Evolutionary conservation across 192 early-diverging fungal genomes (phyloP).

Genomic region (Spinellus fusiger): DNA sequence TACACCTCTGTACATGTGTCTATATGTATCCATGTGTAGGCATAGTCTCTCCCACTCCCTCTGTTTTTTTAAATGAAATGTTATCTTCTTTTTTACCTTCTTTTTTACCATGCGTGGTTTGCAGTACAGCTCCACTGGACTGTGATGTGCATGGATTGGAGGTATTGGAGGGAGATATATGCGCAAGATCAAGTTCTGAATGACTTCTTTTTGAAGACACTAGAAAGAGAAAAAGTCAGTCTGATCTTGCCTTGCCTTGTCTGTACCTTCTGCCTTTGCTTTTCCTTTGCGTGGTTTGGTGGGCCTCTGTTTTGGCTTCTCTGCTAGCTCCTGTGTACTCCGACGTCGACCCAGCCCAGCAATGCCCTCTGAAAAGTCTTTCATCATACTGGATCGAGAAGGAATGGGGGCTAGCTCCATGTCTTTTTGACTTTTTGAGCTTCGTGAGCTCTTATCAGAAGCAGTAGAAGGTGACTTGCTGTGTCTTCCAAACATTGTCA

Average conservation of each 20-base stretch:
- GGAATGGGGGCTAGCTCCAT: neutral
- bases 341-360: slow-evolving; percentile 21
- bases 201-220: slow-evolving; percentile 11
- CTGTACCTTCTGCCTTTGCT: slow-evolving; percentile 8
- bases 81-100: too few species aligned
- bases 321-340: slow-evolving; percentile 20
- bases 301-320: slow-evolving; percentile 5
- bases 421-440: neutral
- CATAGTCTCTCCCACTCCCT: too few species aligned
- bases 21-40: too few species aligned
- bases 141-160: neutral
- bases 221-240: neutral
- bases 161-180: neutral
- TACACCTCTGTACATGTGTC: neutral
- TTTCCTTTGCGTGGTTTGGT: neutral
- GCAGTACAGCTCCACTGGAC: neutral
- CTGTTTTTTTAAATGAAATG: too few species aligned
- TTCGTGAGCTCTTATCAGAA: slow-evolving; percentile 18
- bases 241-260: neutral
- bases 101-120: neutral
- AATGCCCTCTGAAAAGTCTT: slow-evolving; percentile 21
- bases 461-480: slow-evolving; percentile 24
- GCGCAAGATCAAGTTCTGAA: slow-evolving; percentile 16
- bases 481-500: slow-evolving; percentile 3
- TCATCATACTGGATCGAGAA: slow-evolving; percentile 16